Conservation (phyloP, 23 red algal genomes). For the Pyropia haitanensis region DNA sequence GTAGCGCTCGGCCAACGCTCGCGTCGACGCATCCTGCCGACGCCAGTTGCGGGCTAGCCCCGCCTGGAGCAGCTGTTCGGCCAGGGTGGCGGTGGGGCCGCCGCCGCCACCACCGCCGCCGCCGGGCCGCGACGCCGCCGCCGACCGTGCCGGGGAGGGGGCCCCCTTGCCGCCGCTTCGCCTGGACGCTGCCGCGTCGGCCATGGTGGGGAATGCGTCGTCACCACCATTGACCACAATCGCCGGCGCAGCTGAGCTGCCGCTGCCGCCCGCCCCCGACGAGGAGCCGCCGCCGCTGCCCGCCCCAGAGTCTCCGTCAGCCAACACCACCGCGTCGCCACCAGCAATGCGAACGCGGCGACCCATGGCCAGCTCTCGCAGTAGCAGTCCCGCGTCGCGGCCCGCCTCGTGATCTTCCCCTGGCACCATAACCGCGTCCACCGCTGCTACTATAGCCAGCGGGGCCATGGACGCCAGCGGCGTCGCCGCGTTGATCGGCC, state of each 20-base stretch:
- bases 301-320: constrained; percentile 11
- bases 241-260: background rate
- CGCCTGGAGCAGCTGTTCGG: constrained; percentile 40
- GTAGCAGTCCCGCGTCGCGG: constrained; percentile 32
- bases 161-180: background rate
- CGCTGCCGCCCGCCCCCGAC: background rate
- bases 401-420: constrained; percentile 44
- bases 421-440: constrained; percentile 56
- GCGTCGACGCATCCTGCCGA: constrained; percentile 32
- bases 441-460: constrained; percentile 31
- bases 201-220: background rate
- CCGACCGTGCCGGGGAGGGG: constrained; percentile 7
- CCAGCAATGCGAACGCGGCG: constrained; percentile 11
- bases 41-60: constrained; percentile 68
- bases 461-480: constrained; percentile 25
- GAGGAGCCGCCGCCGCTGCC: constrained; percentile 32
- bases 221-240: background rate
- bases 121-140: background rate
- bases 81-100: constrained; percentile 4
- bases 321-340: constrained; percentile 10
- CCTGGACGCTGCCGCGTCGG: constrained; percentile 5
- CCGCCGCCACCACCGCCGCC: background rate
- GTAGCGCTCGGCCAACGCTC: constrained; percentile 35
- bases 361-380: constrained; percentile 51
- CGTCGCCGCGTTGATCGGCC: constrained; percentile 4